Base-by-base conservation (phyloP, 2,329 filamentous ascomycete species). In the Ploettnerulaceae sp. region DNA sequence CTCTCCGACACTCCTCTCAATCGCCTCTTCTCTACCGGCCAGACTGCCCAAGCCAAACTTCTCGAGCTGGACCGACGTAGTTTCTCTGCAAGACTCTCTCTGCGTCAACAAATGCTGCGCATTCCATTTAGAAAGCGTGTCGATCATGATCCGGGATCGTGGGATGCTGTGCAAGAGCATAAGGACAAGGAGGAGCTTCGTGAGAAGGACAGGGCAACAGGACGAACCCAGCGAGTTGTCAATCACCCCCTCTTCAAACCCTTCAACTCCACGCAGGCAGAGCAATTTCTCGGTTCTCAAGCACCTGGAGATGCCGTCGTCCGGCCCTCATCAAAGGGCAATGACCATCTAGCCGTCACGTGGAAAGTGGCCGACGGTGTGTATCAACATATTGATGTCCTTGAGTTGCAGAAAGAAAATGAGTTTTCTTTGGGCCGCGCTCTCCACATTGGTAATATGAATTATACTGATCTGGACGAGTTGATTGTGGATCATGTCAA, bases 281-380 rank as follows among this genome's bases (percentile, higher is more conserved):
- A 97, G 67, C 89, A 97, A 66, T 97, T 85, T 65, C 77, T 98
- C 24, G 89, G 89, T 32, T 87, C 86, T 11, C 88, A 94, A 65
- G 79, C 84, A 41, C 76, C 83, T 5, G 93, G 93, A 38, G 93
- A 97, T 65, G 85, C 94, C 45, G 89, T 98, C 51, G 96, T 98
- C 61, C 84, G 93, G 34, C 91, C 93, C 3, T 96, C 89, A 1
- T 95, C 89, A 21, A 95, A 95, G 66, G 93, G 93, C 34, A 86
- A 89, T 48, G 93, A 98, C 65, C 93, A 98, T 70, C 74, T 98
- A 45, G 89, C 91, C 6, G 82, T 98, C 36, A 98, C 93, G 0
- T 98, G 93, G 93, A 98, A 98, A 72, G 90, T 98, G 11, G 85
- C 89, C 1, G 89, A 97, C 64, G 85, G 86, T 49, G 82, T 97